phyloP scores from a whole-genome alignment of 2,329 filamentous ascomycete genomes.

The Fusarium lateritium region DNA sequence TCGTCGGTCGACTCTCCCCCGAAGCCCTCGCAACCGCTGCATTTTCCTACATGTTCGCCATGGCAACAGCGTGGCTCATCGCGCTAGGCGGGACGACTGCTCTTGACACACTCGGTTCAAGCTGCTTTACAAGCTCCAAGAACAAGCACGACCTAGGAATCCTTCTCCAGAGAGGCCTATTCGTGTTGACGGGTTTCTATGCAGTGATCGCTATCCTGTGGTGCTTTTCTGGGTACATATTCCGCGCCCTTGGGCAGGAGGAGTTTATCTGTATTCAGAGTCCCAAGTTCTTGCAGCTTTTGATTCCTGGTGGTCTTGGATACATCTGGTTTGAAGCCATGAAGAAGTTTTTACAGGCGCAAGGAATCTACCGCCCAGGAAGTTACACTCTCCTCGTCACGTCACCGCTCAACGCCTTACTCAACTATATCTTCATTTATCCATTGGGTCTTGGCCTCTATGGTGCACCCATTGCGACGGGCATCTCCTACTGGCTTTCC shows the following conservation, averaged over 20 bases:
- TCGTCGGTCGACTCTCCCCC: constrained; percentile 84
- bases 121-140: constrained; percentile 84
- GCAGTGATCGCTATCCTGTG: constrained; percentile 80
- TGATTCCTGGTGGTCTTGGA: constrained; percentile 86
- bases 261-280: constrained; percentile 82
- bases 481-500: constrained; percentile 88
- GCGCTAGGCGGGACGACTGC: constrained; percentile 89
- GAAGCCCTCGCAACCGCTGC: constrained; percentile 86
- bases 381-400: constrained; percentile 88
- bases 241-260: constrained; percentile 82
- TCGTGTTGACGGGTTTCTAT: constrained; percentile 82
- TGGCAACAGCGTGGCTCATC: constrained; percentile 90
- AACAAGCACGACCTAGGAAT: constrained; percentile 85
- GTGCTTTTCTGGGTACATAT: constrained; percentile 81
- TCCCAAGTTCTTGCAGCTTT: constrained; percentile 77
- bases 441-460: constrained; percentile 78
- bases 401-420: constrained; percentile 82
- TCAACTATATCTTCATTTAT: constrained; percentile 88
- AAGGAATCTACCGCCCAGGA: constrained; percentile 87
- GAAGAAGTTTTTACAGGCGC: constrained; percentile 91
- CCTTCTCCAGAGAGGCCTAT: constrained; percentile 81
- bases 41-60: constrained; percentile 95
- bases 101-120: constrained; percentile 86
- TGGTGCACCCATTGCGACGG: constrained; percentile 85
- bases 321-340: constrained; percentile 91